Evolutionary conservation across 1,139 yeast species (phyloP), one percentile per base, ranked within the genome.

Genomic region (Suhomyces terraborum): DNA sequence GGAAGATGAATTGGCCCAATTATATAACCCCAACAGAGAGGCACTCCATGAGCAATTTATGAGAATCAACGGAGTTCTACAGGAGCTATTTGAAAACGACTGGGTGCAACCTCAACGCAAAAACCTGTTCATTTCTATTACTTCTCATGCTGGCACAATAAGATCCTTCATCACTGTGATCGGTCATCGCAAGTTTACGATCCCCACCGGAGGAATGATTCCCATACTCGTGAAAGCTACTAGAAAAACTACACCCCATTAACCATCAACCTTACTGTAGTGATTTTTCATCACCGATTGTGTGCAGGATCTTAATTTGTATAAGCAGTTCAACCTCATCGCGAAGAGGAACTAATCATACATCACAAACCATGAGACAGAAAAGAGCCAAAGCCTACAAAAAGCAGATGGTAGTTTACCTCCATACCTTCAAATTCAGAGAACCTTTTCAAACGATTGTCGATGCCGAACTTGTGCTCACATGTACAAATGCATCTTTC

Each of bases 301-400:
- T 38, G 12, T 33, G 30, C 36, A 33, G 36, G 22, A 20, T 32
- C 8, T 21, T n/a, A 13, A 29, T 24, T 9, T 13, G 18, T 40
- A 14, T 29, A 31, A 20, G 16, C 35, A n/a, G n/a, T n/a, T n/a
- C n/a, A n/a, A 22, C 14, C 43, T 38, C 48, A 44, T 44, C 41
- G 42, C 43, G 27, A 31, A 13, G 30, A 10, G 16, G 8, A 19
- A 20, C 32, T 13, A n/a, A 35, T 34, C 16, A 18, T 18, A 5
- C 25, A 17, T 26, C 21, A 30, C 28, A n/a, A 36, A 64, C 42
- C 43, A 93, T 93, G 98, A 88, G 95, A 74, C 96, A 91, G 65
- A 91, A 91, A 65, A 77, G 98, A 63, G 96, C 97, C 40, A 93
- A 93, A 64, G 77, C 95, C 2, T 93, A 94, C 66, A 83, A 91